These are phyloP conservation scores for Calocera cornea DNA, from an alignment of 768 basidiomycete species.

Conservation along the genomic window DNA sequence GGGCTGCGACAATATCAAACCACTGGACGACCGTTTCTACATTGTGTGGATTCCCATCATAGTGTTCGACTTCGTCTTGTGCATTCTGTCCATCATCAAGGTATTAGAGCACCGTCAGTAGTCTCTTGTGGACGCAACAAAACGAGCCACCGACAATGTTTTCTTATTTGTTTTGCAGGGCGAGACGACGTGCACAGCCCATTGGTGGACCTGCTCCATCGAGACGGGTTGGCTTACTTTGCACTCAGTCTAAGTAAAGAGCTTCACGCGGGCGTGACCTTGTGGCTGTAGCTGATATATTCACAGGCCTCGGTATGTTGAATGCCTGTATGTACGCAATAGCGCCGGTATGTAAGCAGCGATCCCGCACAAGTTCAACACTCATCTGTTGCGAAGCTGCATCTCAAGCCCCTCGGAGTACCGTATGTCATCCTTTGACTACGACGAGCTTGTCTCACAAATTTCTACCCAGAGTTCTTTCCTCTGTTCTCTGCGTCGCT, in stretches of 20 bases:
- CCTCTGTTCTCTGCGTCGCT: background rate
- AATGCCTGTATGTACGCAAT: background rate
- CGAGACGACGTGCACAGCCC: background rate
- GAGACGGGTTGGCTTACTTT: background rate
- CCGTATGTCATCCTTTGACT: background rate
- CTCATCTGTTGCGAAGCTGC: background rate
- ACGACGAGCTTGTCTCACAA: background rate
- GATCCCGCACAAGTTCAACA: no score
- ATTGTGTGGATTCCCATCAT: background rate
- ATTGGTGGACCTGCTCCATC: background rate
- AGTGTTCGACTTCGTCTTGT: background rate
- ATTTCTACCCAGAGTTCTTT: background rate
- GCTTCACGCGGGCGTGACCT: no score
- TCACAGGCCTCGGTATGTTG: background rate
- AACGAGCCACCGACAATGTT: background rate
- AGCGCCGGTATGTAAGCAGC: background rate
- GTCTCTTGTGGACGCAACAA: background rate
- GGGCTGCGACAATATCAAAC: background rate
- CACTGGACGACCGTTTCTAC: background rate
- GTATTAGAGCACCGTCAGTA: background rate
- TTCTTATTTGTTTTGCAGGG: background rate
- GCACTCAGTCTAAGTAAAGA: background rate
- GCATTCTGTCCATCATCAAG: background rate
- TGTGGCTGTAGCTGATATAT: background rate
- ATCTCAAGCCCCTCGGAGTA: background rate